phyloP scores from a whole-genome alignment of 2,329 filamentous ascomycete genomes.

The Verticillium nubilum region DNA sequence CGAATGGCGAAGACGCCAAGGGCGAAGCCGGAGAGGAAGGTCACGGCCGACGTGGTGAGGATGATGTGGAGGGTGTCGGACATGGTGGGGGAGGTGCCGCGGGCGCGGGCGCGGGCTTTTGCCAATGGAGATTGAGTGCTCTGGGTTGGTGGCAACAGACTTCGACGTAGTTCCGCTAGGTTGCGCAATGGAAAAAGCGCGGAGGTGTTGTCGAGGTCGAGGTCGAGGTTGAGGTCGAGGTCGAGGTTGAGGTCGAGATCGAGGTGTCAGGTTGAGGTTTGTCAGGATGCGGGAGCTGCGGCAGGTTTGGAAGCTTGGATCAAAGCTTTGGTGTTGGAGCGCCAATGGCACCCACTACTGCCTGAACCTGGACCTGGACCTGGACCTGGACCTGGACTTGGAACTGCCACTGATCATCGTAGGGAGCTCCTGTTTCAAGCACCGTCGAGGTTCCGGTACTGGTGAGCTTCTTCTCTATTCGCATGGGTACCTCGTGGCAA shows the following conservation, averaged over 20 bases:
- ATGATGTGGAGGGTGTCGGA: constrained; percentile 44
- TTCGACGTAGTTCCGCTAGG: neutral
- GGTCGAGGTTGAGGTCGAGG: neutral
- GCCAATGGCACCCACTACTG: neutral
- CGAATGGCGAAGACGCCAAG: constrained; percentile 69
- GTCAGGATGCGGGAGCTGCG: neutral
- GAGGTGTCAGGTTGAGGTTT: too few species aligned
- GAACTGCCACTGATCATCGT: too few species aligned
- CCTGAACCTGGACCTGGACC: too few species aligned
- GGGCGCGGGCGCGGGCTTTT: neutral
- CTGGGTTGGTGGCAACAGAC: neutral
- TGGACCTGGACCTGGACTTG: too few species aligned
- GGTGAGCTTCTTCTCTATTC: too few species aligned
- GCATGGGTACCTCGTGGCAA: too few species aligned
- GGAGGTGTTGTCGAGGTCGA: neutral
- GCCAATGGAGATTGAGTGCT: neutral
- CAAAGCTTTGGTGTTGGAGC: neutral
- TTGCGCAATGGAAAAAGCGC: neutral
- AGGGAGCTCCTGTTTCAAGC: too few species aligned
- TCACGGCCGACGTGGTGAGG: constrained; percentile 67
- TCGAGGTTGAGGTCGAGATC: neutral
- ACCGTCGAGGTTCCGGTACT: too few species aligned
- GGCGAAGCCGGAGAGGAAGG: constrained; percentile 72
- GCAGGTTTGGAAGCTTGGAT: neutral
- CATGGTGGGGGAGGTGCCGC: constrained; percentile 14